These are phyloP conservation scores for Colletotrichum sp. DNA, from an alignment of 2,329 filamentous ascomycete species.

Conservation along the genomic window DNA sequence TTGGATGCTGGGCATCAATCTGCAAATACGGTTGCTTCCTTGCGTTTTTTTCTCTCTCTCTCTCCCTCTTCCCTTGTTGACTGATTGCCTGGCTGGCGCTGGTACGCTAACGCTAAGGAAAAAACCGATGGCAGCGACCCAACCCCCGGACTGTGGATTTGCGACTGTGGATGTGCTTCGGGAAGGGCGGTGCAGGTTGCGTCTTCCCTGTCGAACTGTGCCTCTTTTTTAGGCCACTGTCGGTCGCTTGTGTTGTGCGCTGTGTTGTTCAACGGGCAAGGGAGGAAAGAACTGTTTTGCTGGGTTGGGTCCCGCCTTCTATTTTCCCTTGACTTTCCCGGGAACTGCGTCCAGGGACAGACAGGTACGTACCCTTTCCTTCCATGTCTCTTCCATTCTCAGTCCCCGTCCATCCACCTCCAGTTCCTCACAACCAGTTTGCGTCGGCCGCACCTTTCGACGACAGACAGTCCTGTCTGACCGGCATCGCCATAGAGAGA, in stretches of 20 bases:
- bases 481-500: not conserved
- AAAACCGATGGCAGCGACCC: not conserved
- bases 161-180: not conserved
- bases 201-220: not conserved
- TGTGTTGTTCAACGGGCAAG: not conserved
- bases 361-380: not conserved
- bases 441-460: not conserved
- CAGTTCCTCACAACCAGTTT: not conserved
- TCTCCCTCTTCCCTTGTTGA: not conserved
- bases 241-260: not conserved
- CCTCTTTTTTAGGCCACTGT: not conserved
- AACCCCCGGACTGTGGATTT: not conserved
- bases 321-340: not conserved
- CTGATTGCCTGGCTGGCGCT: not conserved
- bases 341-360: not conserved
- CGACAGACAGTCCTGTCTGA: not conserved
- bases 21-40: not conserved
- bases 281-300: not conserved
- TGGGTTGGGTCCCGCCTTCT: not conserved
- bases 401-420: not conserved
- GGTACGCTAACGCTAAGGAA: not conserved
- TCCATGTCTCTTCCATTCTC: not conserved
- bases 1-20: not conserved
- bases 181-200: conserved; percentile 12
- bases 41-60: not conserved